Conservation (phyloP, 768 basidiomycete species). For the Lanmaoa pseudosensibilis region DNA sequence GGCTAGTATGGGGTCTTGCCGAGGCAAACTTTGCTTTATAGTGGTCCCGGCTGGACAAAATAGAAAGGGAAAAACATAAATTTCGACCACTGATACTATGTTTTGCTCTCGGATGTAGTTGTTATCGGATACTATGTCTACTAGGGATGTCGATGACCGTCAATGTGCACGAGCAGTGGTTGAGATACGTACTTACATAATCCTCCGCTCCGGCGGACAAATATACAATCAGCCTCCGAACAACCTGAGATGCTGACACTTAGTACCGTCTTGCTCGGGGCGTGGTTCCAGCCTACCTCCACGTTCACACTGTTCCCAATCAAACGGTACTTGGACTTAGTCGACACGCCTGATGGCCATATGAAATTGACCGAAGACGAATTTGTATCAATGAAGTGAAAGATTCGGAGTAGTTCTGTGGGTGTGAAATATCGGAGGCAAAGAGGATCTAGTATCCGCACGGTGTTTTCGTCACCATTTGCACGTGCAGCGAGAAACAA, state of each 20-base stretch:
- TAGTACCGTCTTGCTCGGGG: background rate
- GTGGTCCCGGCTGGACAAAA: too few species aligned
- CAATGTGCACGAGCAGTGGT: background rate
- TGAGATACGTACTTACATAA: too few species aligned
- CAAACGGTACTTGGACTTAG: slow-evolving; percentile 69
- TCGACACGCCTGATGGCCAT: slow-evolving; percentile 65
- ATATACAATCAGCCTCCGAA: slow-evolving; percentile 59
- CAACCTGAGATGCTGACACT: slow-evolving; percentile 29
- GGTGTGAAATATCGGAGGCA: slow-evolving; percentile 75
- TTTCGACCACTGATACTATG: too few species aligned
- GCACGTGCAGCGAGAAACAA: slow-evolving; percentile 49
- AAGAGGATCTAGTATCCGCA: slow-evolving; percentile 58
- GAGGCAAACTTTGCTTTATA: too few species aligned
- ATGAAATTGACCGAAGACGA: slow-evolving; percentile 35
- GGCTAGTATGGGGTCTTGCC: too few species aligned
- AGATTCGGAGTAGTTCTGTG: slow-evolving; percentile 66
- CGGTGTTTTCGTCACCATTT: slow-evolving; percentile 41
- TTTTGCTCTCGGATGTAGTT: too few species aligned
- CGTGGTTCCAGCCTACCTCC: slow-evolving; percentile 38
- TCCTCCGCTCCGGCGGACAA: slow-evolving; percentile 37
- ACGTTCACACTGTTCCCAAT: slow-evolving; percentile 87
- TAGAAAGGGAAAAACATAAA: too few species aligned
- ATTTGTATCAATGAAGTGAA: slow-evolving; percentile 46
- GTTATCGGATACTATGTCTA: background rate
- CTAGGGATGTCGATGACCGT: too few species aligned